Base-by-base conservation (phyloP, 2,329 filamentous ascomycete species). In the Hypoxylon sp. region DNA sequence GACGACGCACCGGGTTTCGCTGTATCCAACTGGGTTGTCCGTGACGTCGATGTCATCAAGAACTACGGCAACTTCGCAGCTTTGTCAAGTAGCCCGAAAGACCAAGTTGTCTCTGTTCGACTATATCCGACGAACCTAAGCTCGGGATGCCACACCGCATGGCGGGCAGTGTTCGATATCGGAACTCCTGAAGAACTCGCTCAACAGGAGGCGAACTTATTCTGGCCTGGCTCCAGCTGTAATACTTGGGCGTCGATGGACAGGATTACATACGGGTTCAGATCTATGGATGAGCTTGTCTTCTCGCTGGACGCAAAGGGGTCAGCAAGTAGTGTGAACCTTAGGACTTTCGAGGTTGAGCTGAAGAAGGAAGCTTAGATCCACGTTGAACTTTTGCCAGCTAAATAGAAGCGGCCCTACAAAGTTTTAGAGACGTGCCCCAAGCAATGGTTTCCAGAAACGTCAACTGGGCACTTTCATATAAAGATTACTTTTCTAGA, bases 1-100 rank as follows among this genome's bases (percentile, higher is more conserved):
- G 81, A 84, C 50, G 74, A 74, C 7, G 80, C 79, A 0, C 79
- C 82, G 0, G 82, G 83, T 0, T 73, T 85, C 1, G 52, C 73
- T 7, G 78, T 85, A 10, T 68, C 76, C 7, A 70, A 74, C 37
- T 85, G 81, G 78, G 70, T 76, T 13, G 77, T 83, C 39, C 80
- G 80, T 8, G 82, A 80, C 2, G 80, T 81, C 29, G 78, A 84
- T 53, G 77, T 84, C 0, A 69, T 82, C 0, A 66, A 72, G 59
- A 79, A 81, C 54, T 80, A 81, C 46, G 70, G 56, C 3, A 65
- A 58, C 21, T 73, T 73, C 54, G 57, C 58, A 15, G 62, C 63
- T 6, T 55, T 74, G 10, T 74, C 72, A 17, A 69, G 68, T 42
- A 52, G 51, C n/a, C 61, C 70, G 0, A 65, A 39, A 10, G 24